These are phyloP conservation scores for Phytophthora tentaculata DNA, from an alignment of 352 stramenopile species.

Conservation along the genomic window DNA sequence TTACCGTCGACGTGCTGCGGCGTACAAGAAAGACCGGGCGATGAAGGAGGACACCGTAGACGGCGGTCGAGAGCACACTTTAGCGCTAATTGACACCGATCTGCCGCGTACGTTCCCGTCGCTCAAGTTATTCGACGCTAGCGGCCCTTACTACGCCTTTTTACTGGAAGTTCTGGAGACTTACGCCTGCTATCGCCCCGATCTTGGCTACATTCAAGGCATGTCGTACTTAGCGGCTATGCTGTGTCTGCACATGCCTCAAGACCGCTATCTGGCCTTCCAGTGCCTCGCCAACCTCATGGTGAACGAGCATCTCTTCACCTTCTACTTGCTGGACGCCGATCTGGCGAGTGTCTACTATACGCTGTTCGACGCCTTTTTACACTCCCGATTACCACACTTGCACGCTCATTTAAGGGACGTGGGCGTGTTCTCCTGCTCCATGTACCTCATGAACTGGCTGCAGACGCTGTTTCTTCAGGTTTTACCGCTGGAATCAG, in stretches of 20 bases:
- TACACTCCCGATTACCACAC: constrained; percentile 53
- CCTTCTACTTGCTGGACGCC: constrained; percentile 86
- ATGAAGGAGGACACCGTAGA: constrained; percentile 34
- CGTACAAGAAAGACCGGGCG: constrained; percentile 61
- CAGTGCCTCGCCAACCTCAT: constrained; percentile 90
- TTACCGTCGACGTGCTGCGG: constrained; percentile 65
- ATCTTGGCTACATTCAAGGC: constrained; percentile 90
- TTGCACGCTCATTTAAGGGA: constrained; percentile 59
- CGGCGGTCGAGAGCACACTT: constrained; percentile 74
- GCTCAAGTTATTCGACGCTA: constrained; percentile 79
- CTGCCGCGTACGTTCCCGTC: constrained; percentile 87
- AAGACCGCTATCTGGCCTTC: constrained; percentile 82
- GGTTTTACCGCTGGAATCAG: constrained; percentile 79
- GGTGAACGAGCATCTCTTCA: constrained; percentile 89
- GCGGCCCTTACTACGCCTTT: constrained; percentile 77
- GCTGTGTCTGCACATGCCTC: constrained; percentile 86
- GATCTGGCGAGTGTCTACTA: constrained; percentile 86
- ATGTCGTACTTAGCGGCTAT: constrained; percentile 91
- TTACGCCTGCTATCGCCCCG: constrained; percentile 87
- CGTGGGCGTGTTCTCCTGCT: constrained; percentile 65
- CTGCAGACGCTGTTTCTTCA: constrained; percentile 88
- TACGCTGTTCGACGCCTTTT: constrained; percentile 76
- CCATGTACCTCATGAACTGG: constrained; percentile 92
- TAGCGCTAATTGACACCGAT: constrained; percentile 88
- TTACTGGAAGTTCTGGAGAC: constrained; percentile 86